These are phyloP conservation scores for Leptodontidium sp. DNA, from an alignment of 2,329 filamentous ascomycete species.

Conservation along the genomic window DNA sequence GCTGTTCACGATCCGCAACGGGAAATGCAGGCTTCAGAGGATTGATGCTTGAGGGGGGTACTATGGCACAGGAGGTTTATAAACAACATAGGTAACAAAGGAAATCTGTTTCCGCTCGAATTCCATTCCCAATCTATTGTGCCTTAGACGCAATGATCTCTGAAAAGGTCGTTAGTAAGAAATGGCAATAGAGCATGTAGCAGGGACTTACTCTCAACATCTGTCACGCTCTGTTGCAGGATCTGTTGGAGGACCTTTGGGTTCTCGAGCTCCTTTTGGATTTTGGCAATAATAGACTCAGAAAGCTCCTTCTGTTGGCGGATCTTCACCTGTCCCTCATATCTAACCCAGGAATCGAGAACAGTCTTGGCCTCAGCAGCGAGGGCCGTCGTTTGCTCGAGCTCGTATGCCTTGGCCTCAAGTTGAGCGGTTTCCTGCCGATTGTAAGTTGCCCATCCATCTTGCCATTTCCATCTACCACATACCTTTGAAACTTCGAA, in stretches of 20 bases:
- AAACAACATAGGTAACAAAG: slow-evolving; percentile 62
- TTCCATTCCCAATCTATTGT: slow-evolving; percentile 60
- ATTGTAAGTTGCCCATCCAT: slow-evolving; percentile 22
- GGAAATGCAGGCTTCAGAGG: neutral
- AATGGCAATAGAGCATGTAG: neutral
- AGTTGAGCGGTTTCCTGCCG: slow-evolving; percentile 85
- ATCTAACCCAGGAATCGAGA: slow-evolving; percentile 98
- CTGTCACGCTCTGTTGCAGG: slow-evolving; percentile 92
- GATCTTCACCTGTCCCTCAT: slow-evolving; percentile 98
- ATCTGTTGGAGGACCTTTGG: slow-evolving; percentile 98
- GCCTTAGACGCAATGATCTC: slow-evolving; percentile 70
- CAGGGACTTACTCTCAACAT: slow-evolving; percentile 84
- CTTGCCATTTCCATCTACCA: neutral
- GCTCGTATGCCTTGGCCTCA: slow-evolving; percentile 94
- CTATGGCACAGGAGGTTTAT: slow-evolving; percentile 70
- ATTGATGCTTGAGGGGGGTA: slow-evolving; percentile 37
- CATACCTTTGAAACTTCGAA: slow-evolving; percentile 98
- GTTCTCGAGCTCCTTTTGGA: slow-evolving; percentile 98
- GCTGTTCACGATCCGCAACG: neutral
- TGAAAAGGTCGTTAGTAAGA: slow-evolving; percentile 51
- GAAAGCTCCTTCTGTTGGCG: slow-evolving; percentile 97
- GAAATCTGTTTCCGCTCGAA: slow-evolving; percentile 51
- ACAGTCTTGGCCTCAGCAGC: slow-evolving; percentile 93
- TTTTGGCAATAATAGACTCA: slow-evolving; percentile 92
- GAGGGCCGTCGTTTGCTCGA: slow-evolving; percentile 94